Base-by-base conservation (phyloP, 2,329 filamentous ascomycete genomes). In the Botrytis pseudocinerea region DNA sequence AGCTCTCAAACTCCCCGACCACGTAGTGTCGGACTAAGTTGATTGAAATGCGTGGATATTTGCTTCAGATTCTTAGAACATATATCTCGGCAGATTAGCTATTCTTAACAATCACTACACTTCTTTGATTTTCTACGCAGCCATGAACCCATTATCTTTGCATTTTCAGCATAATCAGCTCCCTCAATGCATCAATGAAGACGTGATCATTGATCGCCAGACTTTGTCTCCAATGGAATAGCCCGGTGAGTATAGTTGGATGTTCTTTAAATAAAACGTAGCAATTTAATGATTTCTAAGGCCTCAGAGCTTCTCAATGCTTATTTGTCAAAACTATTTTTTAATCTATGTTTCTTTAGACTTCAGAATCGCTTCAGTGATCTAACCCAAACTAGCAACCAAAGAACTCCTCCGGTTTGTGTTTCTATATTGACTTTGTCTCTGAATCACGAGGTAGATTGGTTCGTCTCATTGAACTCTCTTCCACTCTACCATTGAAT, bases 361-460 rank as follows among this genome's bases (percentile, higher is more conserved):
- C 14, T 54, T 54, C 6, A 28, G 1, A 57, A 3, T 9, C 0
- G 9, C 51, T 18, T 4, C n/a, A 32, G 28, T 18, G 16, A 57
- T 8, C 1, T 9, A 18, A 28, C 5, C 28, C 51, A 28, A 57
- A 7, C 20, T 28, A 6, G 25, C n/a, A 9, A 57, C 1, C 7
- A 28, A 16, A 28, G 0, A 2, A 2, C 14, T 2, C 14, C 14
- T 1, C n/a, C n/a, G 14, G 0, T 28, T 28, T 28, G n/a, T 57
- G n/a, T 57, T 18, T 28, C 7, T 1, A 18, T 18, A 1, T 9
- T 4, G 18, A 14, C n/a, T 4, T 28, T 28, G 18, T 18, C 14
- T 18, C n/a, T 9, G 7, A 7, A 57, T 57, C 16, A 2, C 51
- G 1, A 57, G 1, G 51, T 57, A 32, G 3, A 28, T 28, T 16